These are phyloP conservation scores for Chloromonas sp. DNA, from an alignment of 163 green algal genomes.

Conservation along the genomic window DNA sequence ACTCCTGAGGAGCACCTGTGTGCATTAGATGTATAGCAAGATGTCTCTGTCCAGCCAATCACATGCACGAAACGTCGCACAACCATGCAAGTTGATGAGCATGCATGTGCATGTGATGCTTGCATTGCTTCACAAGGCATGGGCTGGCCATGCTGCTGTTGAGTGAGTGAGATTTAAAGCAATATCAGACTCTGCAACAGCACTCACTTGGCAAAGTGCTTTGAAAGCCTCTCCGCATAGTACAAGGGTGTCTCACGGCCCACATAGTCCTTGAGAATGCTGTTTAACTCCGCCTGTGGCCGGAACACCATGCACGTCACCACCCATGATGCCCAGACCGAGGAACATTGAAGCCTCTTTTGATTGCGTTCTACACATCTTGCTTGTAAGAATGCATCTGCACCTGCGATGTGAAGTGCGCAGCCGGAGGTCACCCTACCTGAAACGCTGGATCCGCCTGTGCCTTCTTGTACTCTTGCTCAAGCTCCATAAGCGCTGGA, in stretches of 20 bases:
- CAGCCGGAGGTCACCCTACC: slow-evolving; percentile 19
- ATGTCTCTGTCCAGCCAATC: background rate
- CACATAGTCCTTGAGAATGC: slow-evolving; percentile 96
- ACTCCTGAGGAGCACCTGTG: background rate
- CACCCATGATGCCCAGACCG: no score
- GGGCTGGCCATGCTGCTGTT: background rate
- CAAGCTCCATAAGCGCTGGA: slow-evolving; percentile 78
- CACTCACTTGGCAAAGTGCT: slow-evolving; percentile 71
- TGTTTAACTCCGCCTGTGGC: slow-evolving; percentile 78
- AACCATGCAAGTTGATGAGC: background rate
- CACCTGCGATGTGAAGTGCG: no score
- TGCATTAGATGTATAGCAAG: background rate
- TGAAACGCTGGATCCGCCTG: slow-evolving; percentile 69
- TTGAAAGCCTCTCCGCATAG: slow-evolving; percentile 86
- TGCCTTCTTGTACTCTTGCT: slow-evolving; percentile 74
- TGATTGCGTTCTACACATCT: background rate
- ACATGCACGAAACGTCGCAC: background rate
- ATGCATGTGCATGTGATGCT: background rate
- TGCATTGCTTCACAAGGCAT: background rate
- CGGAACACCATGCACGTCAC: no score
- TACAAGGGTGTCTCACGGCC: slow-evolving; percentile 92
- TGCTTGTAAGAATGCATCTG: no score
- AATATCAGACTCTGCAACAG: background rate
- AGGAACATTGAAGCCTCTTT: background rate
- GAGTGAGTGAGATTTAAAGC: background rate